phyloP scores from a whole-genome alignment of 257 asterid species.

The Penstemon eatonii region DNA sequence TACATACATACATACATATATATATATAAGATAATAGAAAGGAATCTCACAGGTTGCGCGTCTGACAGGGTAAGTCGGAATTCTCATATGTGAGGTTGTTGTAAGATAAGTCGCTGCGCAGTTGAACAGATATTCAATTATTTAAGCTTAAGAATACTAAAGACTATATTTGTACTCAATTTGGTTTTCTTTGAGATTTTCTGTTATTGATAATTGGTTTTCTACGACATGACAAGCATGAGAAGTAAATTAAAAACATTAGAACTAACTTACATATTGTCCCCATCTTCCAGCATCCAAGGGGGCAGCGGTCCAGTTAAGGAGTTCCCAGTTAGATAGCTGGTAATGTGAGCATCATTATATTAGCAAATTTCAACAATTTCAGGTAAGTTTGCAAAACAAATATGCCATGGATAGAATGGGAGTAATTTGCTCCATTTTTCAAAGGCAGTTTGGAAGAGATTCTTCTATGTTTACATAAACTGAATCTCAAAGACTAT shows the following conservation, averaged over 20 bases:
- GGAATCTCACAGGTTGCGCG: conserved; percentile 47
- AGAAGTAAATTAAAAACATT: neutral
- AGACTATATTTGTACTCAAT: too few relatives aligned
- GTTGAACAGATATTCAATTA: too few relatives aligned
- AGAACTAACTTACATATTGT: conserved; percentile 38
- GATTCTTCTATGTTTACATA: neutral
- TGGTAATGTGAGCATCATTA: conserved; percentile 23
- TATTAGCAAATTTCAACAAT: conserved; percentile 18
- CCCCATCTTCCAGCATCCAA: conserved; percentile 53
- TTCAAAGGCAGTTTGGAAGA: conserved; percentile 4
- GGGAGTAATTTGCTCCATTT: neutral
- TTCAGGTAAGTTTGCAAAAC: neutral
- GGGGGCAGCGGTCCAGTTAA: conserved; percentile 48
- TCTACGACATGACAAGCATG: too few relatives aligned
- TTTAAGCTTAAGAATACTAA: too few relatives aligned
- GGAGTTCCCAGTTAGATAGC: conserved; percentile 64
- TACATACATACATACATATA: neutral
- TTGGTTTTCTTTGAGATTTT: too few relatives aligned
- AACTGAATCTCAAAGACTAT: neutral
- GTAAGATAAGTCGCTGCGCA: conserved; percentile 60
- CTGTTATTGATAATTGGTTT: too few relatives aligned
- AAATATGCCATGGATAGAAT: conserved; percentile 1
- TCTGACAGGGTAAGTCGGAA: conserved; percentile 38
- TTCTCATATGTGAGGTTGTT: conserved; percentile 49
- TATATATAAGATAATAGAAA: neutral